Base-by-base conservation (phyloP, 495 filamentous ascomycete genomes). In the Neurospora sp. region DNA sequence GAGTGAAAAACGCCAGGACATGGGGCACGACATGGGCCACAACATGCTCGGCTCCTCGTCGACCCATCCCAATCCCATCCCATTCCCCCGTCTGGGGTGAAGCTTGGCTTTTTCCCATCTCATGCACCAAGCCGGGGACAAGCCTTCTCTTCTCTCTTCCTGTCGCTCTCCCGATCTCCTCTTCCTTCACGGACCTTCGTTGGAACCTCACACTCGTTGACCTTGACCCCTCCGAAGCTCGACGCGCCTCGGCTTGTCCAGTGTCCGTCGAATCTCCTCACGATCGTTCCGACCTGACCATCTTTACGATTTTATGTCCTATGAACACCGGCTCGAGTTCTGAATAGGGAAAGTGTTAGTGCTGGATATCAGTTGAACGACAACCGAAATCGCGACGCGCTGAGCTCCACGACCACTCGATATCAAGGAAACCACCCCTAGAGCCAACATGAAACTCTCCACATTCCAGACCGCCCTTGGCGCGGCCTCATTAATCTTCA, bases 391-490 rank as follows among this genome's bases (percentile, higher is more conserved):
- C 41, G 46, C 46, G 70, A 44, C 40, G 41, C 69, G 44, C 27
- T 72, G 31, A 66, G 42, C 69, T 41, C 38, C 22, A 40, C 37
- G 12, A 40, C 42, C 72, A 69, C 12, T 59, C 22, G 12, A 74
- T 35, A 73, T 42, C n/a, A 35, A 35, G 12, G 22, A 61, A 31
- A 35, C 53, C 3, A 61, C 53, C 53, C 53, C 12, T 61, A 35
- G 27, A 31, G 53, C 53, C 40, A 68, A 73, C 70, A 88, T 88
- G 86, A 87, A 82, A 80, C 73, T 85, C 80, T 78, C 82, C 46
- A 84, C 84, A 73, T 78, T 85, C 73, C 81, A 85, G 73, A 81
- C 83, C 78, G 83, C 82, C 74, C 69, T 88, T 71, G 84, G 83
- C 78, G 83, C 84, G 76, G 84, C 83, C 70, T 74, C 82, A n/a